Evolutionary conservation across 2,329 filamentous ascomycete species (phyloP), one percentile per base, ranked within the genome.

Genomic region (Microcera coccophila): DNA sequence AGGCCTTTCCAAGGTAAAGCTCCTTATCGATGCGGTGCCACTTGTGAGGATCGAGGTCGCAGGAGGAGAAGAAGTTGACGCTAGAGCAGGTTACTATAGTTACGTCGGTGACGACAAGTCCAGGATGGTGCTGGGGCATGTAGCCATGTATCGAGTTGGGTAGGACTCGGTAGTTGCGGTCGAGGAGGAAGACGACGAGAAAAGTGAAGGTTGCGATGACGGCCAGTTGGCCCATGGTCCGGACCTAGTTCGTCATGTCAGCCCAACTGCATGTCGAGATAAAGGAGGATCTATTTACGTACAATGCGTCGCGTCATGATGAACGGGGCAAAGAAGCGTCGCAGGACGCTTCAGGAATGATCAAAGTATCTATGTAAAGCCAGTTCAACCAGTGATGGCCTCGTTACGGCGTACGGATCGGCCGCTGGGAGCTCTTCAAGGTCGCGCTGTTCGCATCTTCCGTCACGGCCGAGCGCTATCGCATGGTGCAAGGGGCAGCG

Each of bases 1-100:
- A 88, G 39, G 82, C 78, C 45, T 78, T 79, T 48, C 81, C 81
- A 15, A 96, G 77, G 62, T 89, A 93, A 1, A 96, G 76, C 61
- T 96, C 89, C 69, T 95, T 96, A 52, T 95, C 86, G 49, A 96
- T 73, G 37, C 87, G 84, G 55, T 88, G 82, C 90, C 90, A 96
- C 49, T 68, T 60, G 43, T 78, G 72, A 33, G 80, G 56, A 58
- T 93, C 84, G 49, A 93, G 78, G 49, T 81, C 82, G 69, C 88
- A 95, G 34, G 78, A 84, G 4, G 85, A 84, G 45, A 91, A 84
- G 21, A 79, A 61, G 61, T 90, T 93, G 39, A 93, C 57, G 11
- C 76, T 76, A 8, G 85, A 88, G 68, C 90, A 96, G 39, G 77
- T 84, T 15, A 79, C 77, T 50, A 95, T 76, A 24, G 83, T 87